These are phyloP conservation scores for Alternaria infectoria DNA, from an alignment of 2,329 filamentous ascomycete genomes.

Conservation along the genomic window DNA sequence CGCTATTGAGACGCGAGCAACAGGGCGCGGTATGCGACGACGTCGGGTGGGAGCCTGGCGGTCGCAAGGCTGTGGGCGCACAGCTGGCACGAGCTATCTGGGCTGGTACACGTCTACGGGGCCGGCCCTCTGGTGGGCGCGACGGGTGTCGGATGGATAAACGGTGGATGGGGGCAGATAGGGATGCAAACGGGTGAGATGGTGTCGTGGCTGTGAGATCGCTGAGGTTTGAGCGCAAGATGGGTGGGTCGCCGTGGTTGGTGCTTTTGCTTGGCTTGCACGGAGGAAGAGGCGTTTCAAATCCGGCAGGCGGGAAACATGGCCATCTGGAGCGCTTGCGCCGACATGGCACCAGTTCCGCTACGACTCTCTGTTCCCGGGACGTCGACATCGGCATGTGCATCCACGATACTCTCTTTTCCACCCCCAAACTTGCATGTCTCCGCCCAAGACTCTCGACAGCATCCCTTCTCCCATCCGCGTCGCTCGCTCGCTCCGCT, in stretches of 20 bases:
- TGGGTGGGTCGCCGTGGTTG: slow-evolving; percentile 21
- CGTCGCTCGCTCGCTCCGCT: not conserved
- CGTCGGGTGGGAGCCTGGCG: slow-evolving; percentile 14
- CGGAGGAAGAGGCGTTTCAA: slow-evolving; percentile 13
- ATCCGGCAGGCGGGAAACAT: slow-evolving; percentile 9
- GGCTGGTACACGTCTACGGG: slow-evolving; percentile 9
- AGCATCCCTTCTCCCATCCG: slow-evolving; percentile 3
- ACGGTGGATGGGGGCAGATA: slow-evolving; percentile 9
- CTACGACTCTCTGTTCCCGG: not conserved
- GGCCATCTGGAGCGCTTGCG: not conserved
- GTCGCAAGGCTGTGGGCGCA: slow-evolving; percentile 29
- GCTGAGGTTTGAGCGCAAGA: slow-evolving; percentile 25
- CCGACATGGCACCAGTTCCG: not conserved
- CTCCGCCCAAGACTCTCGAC: not conserved
- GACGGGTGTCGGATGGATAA: slow-evolving; percentile 26
- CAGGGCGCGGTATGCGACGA: slow-evolving; percentile 23
- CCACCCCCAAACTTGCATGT: not conserved
- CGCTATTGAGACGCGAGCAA: slow-evolving; percentile 13
- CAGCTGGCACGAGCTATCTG: slow-evolving; percentile 16
- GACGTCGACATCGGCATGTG: not conserved
- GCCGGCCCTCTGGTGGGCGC: slow-evolving; percentile 34
- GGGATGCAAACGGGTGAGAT: slow-evolving; percentile 15
- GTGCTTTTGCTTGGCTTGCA: slow-evolving; percentile 18
- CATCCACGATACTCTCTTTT: not conserved
- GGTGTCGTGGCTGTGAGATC: slow-evolving; percentile 14